These are phyloP conservation scores for Phylloporus sp. DNA, from an alignment of 768 basidiomycete genomes.

Conservation along the genomic window DNA sequence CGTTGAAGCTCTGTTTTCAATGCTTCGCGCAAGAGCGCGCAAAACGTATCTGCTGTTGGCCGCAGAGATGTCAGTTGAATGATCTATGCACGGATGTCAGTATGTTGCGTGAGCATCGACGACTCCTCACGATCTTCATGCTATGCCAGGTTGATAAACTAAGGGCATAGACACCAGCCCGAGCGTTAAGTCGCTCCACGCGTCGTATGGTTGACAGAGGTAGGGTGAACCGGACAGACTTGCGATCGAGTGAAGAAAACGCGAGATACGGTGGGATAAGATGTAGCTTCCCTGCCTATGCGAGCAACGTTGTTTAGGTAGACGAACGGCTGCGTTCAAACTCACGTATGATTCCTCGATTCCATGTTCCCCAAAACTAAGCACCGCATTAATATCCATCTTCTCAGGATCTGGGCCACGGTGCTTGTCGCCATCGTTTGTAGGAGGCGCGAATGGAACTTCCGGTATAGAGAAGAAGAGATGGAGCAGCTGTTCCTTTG, in stretches of 20 bases:
- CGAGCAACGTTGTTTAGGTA: not conserved
- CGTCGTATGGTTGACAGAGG: constrained; percentile 89
- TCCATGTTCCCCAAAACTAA: constrained; percentile 73
- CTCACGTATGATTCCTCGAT: constrained; percentile 91
- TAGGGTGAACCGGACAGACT: constrained; percentile 86
- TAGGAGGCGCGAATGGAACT: constrained; percentile 15
- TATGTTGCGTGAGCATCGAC: not conserved
- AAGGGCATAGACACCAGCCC: constrained; percentile 94
- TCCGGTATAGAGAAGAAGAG: constrained; percentile 85
- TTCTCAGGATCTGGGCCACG: constrained; percentile 45
- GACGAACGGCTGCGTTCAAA: constrained; percentile 15
- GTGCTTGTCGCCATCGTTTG: constrained; percentile 21
- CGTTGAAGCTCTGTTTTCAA: constrained; percentile 86
- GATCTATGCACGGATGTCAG: constrained; percentile 43
- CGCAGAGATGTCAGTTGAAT: constrained; percentile 91
- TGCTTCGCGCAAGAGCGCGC: constrained; percentile 79
- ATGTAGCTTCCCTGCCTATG: constrained; percentile 84
- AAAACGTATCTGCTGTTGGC: constrained; percentile 92
- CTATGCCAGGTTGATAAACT: constrained; percentile 93
- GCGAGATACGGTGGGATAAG: constrained; percentile 86
- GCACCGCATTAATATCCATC: constrained; percentile 87
- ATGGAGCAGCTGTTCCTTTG: constrained; percentile 78
- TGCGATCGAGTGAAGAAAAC: constrained; percentile 86
- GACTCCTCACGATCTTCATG: constrained; percentile 69
- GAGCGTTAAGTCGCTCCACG: constrained; percentile 89